Evolutionary conservation across 2,329 filamentous ascomycete species (phyloP), one percentile per base, ranked within the genome.

Genomic region (Epicoccum nigrum): DNA sequence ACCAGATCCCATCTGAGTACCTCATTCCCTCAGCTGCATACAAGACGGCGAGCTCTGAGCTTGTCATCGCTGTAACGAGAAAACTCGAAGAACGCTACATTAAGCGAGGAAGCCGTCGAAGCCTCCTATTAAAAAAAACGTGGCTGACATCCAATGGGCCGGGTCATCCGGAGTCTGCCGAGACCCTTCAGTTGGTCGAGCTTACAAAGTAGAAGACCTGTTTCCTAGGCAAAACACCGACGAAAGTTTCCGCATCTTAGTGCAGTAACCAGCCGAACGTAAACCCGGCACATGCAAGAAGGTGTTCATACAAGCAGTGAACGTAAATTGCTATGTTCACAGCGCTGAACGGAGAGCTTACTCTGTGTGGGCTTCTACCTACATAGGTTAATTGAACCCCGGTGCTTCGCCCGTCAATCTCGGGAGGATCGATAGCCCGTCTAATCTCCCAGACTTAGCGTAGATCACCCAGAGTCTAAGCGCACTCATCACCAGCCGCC

Each of bases 211-310:
- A 35, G 17, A n/a, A n/a, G 23, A 25, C 9, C 23, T 21, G 44
- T 28, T 39, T 51, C 37, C 28, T n/a, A 44, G 17, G 23, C 31
- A 20, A 55, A 51, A 54, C 49, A 23, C 43, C 30, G 40, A 49
- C 21, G 20, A 52, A 49, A 56, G 37, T 39, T 51, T 45, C 28
- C 33, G 32, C 5, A 27, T 12, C 7, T 33, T 40, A 15, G 55
- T 34, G 27, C 48, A 53, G 33, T 27, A 47, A 39, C 38, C 39
- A 47, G 43, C 33, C 33, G 44, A 38, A n/a, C 9, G 38, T 7
- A 25, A 30, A 17, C 28, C 39, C n/a, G 19, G 33, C 33, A 3
- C 13, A 30, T 27, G 16, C 31, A 46, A 19, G 8, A 23, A 11
- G 15, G 12, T 12, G 13, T 8, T 35, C 5, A 25, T 25, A 25